A percentile compares a stretch with the other conserved stretches of the same genome.
phyloP scores from a whole-genome alignment of 2,329 filamentous ascomycete species.

The Aspergillus hiratsukae region DNA sequence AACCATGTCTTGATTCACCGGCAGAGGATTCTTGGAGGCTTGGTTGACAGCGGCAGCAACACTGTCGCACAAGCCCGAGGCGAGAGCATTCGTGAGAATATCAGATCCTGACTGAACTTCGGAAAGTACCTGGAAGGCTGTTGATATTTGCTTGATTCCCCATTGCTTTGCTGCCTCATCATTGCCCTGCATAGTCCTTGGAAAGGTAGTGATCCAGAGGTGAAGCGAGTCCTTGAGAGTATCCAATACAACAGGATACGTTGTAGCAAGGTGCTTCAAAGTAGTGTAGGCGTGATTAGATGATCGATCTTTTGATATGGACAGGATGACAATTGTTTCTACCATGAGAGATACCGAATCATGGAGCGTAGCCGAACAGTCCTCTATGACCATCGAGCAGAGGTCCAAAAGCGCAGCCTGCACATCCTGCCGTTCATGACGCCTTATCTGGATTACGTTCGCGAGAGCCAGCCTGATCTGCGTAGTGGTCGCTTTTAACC shows the following conservation, averaged over 20 bases:
- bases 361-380: conserved; percentile 69
- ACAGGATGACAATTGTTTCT: conserved; percentile 73
- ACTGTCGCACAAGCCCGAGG: conserved; percentile 67
- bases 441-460: conserved; percentile 70
- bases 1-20: conserved; percentile 17
- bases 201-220: conserved; percentile 75
- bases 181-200: conserved; percentile 75
- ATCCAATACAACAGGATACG: conserved; percentile 59
- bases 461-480: conserved; percentile 81
- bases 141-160: conserved; percentile 71
- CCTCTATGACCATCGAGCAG: conserved; percentile 70
- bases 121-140: conserved; percentile 63
- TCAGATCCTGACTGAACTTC: conserved; percentile 51
- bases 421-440: conserved; percentile 66
- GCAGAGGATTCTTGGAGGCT: conserved; percentile 25
- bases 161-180: conserved; percentile 74
- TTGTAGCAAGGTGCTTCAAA: conserved; percentile 58
- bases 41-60: conserved; percentile 50
- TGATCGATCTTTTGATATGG: conserved; percentile 46
- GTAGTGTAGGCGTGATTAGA: conserved; percentile 32
- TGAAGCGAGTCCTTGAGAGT: conserved; percentile 67
- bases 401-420: conserved; percentile 62
- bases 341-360: conserved; percentile 68
- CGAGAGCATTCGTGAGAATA: conserved; percentile 25
- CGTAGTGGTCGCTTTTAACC: conserved; percentile 73